phyloP scores from a whole-genome alignment of 495 filamentous ascomycete species.

The Xylaria venustula region DNA sequence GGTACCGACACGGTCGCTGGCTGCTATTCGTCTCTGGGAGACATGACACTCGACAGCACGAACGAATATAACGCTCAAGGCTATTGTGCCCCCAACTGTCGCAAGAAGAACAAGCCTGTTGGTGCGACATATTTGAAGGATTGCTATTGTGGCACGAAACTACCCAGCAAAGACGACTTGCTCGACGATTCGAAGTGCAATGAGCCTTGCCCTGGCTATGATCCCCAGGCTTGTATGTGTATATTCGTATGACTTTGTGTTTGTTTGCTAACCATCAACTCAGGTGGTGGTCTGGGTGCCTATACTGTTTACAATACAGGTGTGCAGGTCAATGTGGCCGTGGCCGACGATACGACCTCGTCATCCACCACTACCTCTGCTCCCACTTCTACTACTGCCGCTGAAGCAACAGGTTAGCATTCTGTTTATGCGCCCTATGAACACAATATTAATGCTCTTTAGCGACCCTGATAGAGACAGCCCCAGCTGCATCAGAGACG shows the following conservation, averaged over 20 bases:
- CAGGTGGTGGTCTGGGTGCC: constrained; percentile 52
- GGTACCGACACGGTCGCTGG: constrained; percentile 31
- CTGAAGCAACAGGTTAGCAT: constrained; percentile 2
- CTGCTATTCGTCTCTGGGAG: constrained; percentile 25
- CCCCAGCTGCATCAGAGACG: background rate
- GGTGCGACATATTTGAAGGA: constrained; percentile 26
- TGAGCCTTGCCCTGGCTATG: constrained; percentile 55
- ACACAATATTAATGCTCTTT: background rate
- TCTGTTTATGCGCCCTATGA: background rate
- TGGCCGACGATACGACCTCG: constrained; percentile 20
- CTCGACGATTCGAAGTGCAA: constrained; percentile 54
- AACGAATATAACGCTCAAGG: constrained; percentile 25
- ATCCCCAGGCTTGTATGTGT: constrained; percentile 56
- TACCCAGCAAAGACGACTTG: constrained; percentile 49
- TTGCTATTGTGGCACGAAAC: constrained; percentile 62
- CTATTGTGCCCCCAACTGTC: constrained; percentile 17
- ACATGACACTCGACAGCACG: constrained; percentile 14
- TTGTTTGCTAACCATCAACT: constrained; percentile 26
- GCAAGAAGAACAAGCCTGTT: constrained; percentile 5
- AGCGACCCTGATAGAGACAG: background rate
- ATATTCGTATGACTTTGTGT: background rate
- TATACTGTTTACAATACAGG: constrained; percentile 55
- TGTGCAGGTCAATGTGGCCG: constrained; percentile 28
- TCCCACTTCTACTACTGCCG: constrained; percentile 17
- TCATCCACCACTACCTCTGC: constrained; percentile 19